Conservation (phyloP, 2,329 filamentous ascomycete species). For the Alternaria triticina region DNA sequence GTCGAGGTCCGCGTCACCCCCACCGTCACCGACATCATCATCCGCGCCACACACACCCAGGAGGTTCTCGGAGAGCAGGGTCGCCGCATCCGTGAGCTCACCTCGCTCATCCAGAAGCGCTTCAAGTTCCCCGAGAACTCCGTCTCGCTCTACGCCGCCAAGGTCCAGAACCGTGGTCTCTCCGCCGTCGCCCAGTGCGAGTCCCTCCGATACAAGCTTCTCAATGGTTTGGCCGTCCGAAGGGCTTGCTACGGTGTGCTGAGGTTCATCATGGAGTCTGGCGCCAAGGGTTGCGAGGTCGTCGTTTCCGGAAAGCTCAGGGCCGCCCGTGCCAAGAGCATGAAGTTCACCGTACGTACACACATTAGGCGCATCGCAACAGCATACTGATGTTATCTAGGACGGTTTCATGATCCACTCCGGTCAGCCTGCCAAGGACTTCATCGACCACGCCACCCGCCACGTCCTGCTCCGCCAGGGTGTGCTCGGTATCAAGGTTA, state of each 20-base stretch:
- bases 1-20: slow-evolving; percentile 99
- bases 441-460: slow-evolving; percentile 97
- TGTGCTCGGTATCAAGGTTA: slow-evolving; percentile 99
- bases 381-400: slow-evolving; percentile 47
- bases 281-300: slow-evolving; percentile 99
- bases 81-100: slow-evolving; percentile 99
- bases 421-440: slow-evolving; percentile 98
- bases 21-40: slow-evolving; percentile 99
- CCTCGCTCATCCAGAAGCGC: slow-evolving; percentile 99
- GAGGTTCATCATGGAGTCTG: slow-evolving; percentile 99
- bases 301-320: slow-evolving; percentile 99
- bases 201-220: slow-evolving; percentile 99
- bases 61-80: slow-evolving; percentile 99
- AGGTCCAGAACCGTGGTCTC: slow-evolving; percentile 99
- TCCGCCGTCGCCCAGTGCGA: slow-evolving; percentile 99
- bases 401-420: slow-evolving; percentile 99
- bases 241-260: slow-evolving; percentile 99
- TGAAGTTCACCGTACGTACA: slow-evolving; percentile 94
- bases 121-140: slow-evolving; percentile 99
- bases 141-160: slow-evolving; percentile 99
- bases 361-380: background rate
- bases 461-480: slow-evolving; percentile 99
- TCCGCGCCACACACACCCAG: slow-evolving; percentile 99
- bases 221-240: slow-evolving; percentile 98
- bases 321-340: slow-evolving; percentile 98